Base-by-base conservation (phyloP, 2,329 filamentous ascomycete species). In the Monosporascus sp. region DNA sequence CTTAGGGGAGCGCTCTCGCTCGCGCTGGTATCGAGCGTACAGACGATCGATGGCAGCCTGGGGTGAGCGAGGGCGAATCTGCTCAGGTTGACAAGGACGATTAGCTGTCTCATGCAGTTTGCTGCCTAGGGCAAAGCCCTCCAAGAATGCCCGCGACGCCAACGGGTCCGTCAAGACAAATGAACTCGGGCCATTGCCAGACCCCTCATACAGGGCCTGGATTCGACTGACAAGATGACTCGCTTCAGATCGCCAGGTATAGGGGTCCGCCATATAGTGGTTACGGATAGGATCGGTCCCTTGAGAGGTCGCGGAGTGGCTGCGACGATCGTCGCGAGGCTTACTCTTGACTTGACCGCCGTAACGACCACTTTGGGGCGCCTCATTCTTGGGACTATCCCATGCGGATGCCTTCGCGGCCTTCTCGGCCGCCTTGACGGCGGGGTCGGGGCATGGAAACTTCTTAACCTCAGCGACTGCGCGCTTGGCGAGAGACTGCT, bases 121-220 rank as follows among this genome's bases (percentile, higher is more conserved):
- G 7, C 27, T 18, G 5, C 63, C 62, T 24, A 65, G 22, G 14
- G 61, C 57, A 17, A 67, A 57, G 27, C 65, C 64, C 50, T 66
- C 56, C 25, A 68, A 50, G 48, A 61, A 68, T 49, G 62, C 64
- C 35, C 58, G 62, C 2, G 58, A 54, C 9, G 63, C 61, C 37
- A 58, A 18, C n/a, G 63, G 56, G 37, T 65, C 56, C 17, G 52
- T 46, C 17, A 65, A 45, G 14, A 63, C 53, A 1, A 46, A 39
- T 8, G 55, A 41, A 47, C 59, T 59, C 2, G 60, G 61, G 7
- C 55, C 55, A 6, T 46, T 24, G 27, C 9, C 18, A 43, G 47
- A 9, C 14, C 49, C 41, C 24, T 61, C 63, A 43, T 58, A 62
- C 37, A 59, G 18, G 6, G 55, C 50, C 47, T 59, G 56, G n/a